Evolutionary conservation across 2,329 filamentous ascomycete genomes (phyloP).

Genomic region (Pochonia chlamydosporia): DNA sequence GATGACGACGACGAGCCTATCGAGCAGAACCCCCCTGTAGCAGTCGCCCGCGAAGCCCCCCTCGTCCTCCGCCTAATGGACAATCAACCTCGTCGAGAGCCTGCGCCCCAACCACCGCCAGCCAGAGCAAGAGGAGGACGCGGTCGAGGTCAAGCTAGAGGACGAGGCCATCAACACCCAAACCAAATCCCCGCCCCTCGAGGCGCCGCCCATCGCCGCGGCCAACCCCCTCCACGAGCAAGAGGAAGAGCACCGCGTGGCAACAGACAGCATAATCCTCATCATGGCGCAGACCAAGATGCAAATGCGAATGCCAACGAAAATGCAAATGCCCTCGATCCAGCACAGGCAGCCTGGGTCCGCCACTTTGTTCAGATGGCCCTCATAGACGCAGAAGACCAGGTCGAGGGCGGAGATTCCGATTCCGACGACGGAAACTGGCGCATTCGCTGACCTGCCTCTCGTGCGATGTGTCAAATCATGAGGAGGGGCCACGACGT

Average conservation of each 20-base stretch:
- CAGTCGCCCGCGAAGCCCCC: slow-evolving; percentile 50
- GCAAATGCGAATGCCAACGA: slow-evolving; percentile 14
- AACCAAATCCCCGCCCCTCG: neutral
- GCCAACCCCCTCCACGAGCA: neutral
- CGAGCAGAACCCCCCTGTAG: slow-evolving; percentile 27
- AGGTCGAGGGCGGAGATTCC: slow-evolving; percentile 35
- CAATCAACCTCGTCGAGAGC: slow-evolving; percentile 23
- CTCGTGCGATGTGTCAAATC: too few species aligned
- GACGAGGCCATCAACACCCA: neutral
- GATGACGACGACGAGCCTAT: slow-evolving; percentile 21
- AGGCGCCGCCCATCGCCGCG: neutral
- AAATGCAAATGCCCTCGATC: slow-evolving; percentile 31
- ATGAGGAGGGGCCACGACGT: too few species aligned
- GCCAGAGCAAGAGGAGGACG: neutral
- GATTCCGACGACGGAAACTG: slow-evolving; percentile 23
- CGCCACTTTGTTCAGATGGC: slow-evolving; percentile 49
- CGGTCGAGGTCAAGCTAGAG: neutral
- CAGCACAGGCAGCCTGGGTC: slow-evolving; percentile 46
- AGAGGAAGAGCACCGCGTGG: neutral
- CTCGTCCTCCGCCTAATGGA: slow-evolving; percentile 49
- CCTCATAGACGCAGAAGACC: slow-evolving; percentile 46
- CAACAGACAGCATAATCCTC: neutral
- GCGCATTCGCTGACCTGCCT: slow-evolving; percentile 11
- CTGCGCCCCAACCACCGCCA: slow-evolving; percentile 2
- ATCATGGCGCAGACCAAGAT: neutral